phyloP scores from a whole-genome alignment of 768 basidiomycete species.

The Pleurotus djamor region DNA sequence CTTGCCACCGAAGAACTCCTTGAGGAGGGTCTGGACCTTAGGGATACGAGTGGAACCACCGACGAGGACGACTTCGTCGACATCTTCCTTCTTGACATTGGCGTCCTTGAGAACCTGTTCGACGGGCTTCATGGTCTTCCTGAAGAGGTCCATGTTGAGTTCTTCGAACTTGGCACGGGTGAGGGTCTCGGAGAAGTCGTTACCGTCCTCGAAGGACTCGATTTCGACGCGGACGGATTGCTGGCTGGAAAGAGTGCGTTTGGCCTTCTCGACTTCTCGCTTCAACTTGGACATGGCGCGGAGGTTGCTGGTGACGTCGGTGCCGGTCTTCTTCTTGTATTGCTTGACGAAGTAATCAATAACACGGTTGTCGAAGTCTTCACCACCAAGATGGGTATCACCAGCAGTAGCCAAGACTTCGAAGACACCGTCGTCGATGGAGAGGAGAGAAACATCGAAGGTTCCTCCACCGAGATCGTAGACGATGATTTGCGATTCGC shows the following conservation, averaged over 20 bases:
- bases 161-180: conserved; percentile 99
- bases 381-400: conserved; percentile 93
- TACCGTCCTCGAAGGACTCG: conserved; percentile 93
- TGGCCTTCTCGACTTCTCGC: conserved; percentile 92
- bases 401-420: conserved; percentile 90
- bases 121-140: conserved; percentile 99
- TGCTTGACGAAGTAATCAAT: conserved; percentile 87
- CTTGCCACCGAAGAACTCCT: conserved; percentile 95
- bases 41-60: conserved; percentile 99
- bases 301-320: conserved; percentile 76
- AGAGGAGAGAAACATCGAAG: conserved; percentile 96
- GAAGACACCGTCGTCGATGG: conserved; percentile 92
- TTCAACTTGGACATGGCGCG: conserved; percentile 89
- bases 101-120: conserved; percentile 99
- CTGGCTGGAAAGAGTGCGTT: conserved; percentile 90
- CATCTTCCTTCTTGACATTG: conserved; percentile 95
- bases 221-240: conserved; percentile 93
- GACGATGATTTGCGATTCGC: conserved; percentile 94
- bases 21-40: conserved; percentile 97
- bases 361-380: conserved; percentile 94
- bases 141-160: conserved; percentile 97
- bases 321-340: conserved; percentile 92
- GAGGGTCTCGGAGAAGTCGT: conserved; percentile 96
- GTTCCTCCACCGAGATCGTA: conserved; percentile 99
- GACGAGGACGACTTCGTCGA: conserved; percentile 91